Evolutionary conservation across 2,329 filamentous ascomycete genomes (phyloP).

Genomic region (Aureobasidium sp.): DNA sequence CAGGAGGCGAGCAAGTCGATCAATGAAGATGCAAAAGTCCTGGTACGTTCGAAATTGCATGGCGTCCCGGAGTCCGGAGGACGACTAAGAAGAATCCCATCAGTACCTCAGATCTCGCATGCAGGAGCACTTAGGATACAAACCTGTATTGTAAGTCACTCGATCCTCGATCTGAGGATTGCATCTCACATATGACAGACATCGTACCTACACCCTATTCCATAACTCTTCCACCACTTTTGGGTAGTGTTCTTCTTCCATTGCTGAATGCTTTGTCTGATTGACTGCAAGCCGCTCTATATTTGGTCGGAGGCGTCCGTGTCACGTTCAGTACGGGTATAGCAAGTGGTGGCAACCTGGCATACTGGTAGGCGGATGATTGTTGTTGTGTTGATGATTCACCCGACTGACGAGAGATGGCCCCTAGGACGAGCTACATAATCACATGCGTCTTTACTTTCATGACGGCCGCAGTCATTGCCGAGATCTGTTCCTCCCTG

Average conservation of each 20-base stretch:
- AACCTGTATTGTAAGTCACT: constrained; percentile 1
- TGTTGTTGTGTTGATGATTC: too few species aligned
- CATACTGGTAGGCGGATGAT: constrained; percentile 40
- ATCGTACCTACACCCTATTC: constrained; percentile 3
- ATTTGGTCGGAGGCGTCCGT: constrained; percentile 54
- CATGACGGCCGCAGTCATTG: constrained; percentile 54
- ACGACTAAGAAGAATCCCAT: too few species aligned
- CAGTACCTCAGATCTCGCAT: too few species aligned
- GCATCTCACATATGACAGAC: background rate
- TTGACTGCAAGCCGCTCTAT: constrained; percentile 46
- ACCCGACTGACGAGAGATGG: too few species aligned
- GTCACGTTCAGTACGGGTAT: constrained; percentile 56
- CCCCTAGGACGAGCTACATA: constrained; percentile 45
- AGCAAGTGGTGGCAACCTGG: constrained; percentile 52
- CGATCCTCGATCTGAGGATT: background rate
- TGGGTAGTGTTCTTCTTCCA: background rate
- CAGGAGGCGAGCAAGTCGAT: too few species aligned
- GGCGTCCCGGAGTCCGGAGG: too few species aligned
- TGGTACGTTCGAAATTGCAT: too few species aligned
- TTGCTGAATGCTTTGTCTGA: constrained; percentile 48
- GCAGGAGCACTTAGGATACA: constrained; percentile 7
- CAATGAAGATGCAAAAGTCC: too few species aligned
- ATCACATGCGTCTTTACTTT: constrained; percentile 55
- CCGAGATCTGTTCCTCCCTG: constrained; percentile 54
- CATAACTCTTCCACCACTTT: constrained; percentile 8